phyloP scores from a whole-genome alignment of 768 basidiomycete genomes.

The Boletellus emodensis region DNA sequence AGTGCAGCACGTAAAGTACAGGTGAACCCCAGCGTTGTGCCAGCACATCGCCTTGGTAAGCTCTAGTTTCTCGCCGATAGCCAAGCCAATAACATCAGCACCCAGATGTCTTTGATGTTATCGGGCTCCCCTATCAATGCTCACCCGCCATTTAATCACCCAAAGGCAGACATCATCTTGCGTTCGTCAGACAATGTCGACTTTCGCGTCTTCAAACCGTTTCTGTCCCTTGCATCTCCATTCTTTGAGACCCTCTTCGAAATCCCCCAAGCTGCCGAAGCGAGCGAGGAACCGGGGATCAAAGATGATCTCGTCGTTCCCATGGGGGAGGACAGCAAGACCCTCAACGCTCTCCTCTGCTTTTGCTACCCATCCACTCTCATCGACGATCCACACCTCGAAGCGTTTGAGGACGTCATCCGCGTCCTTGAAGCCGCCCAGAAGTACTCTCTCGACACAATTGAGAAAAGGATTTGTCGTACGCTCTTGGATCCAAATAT shows the following conservation, averaged over 20 bases:
- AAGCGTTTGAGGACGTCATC: slow-evolving; percentile 2
- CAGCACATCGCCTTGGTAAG: too few relatives aligned
- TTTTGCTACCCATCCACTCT: slow-evolving; percentile 23
- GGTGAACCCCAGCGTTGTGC: too few relatives aligned
- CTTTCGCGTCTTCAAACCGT: slow-evolving; percentile 28
- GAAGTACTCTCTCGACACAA: slow-evolving; percentile 17
- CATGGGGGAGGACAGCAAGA: too few relatives aligned
- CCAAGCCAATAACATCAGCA: too few relatives aligned
- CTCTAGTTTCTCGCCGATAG: too few relatives aligned
- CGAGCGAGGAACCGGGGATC: slow-evolving; percentile 5
- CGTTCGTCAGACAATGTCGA: slow-evolving; percentile 26
- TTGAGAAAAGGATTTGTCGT: slow-evolving; percentile 16
- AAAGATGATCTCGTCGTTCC: neutral
- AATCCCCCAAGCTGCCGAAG: slow-evolving; percentile 23
- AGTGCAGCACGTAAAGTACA: too few relatives aligned
- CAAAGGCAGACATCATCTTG: slow-evolving; percentile 20
- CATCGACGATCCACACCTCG: slow-evolving; percentile 15
- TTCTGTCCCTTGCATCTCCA: slow-evolving; percentile 31
- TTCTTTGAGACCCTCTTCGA: slow-evolving; percentile 32
- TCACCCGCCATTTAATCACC: slow-evolving; percentile 17
- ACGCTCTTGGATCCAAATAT: slow-evolving; percentile 18
- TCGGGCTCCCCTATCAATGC: too few relatives aligned
- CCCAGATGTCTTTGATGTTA: too few relatives aligned
- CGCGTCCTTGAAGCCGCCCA: slow-evolving; percentile 11
- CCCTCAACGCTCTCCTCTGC: slow-evolving; percentile 14